phyloP scores from a whole-genome alignment of 371 early-diverging fungal species.

The Mucor plumbeus region DNA sequence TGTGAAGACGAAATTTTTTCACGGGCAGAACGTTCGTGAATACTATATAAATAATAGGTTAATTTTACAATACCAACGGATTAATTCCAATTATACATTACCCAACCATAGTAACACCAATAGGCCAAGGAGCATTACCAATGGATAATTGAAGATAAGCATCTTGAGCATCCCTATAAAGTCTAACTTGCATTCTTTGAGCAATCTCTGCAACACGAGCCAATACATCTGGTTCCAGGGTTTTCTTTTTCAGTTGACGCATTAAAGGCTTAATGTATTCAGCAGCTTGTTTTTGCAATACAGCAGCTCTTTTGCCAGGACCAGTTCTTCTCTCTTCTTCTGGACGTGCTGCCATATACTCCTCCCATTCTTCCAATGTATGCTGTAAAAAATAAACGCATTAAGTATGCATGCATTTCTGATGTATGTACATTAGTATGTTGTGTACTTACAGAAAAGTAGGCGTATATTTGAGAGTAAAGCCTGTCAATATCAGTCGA shows the following conservation, averaged over 20 bases:
- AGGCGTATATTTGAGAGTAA: slow-evolving; percentile 79
- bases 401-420: background rate
- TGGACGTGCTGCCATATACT: slow-evolving; percentile 76
- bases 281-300: slow-evolving; percentile 81
- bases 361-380: slow-evolving; percentile 89
- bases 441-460: slow-evolving; percentile 63
- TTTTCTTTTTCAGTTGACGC: slow-evolving; percentile 78
- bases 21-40: slow-evolving; percentile 96
- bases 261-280: slow-evolving; percentile 94
- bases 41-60: slow-evolving; percentile 60
- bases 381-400: slow-evolving; percentile 44
- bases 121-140: slow-evolving; percentile 99
- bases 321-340: slow-evolving; percentile 74
- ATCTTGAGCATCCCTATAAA: slow-evolving; percentile 94
- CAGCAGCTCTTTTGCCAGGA: slow-evolving; percentile 81
- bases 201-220: slow-evolving; percentile 91
- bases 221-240: slow-evolving; percentile 84
- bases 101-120: slow-evolving; percentile 93
- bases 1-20: slow-evolving; percentile 95
- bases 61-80: background rate
- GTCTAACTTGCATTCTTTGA: slow-evolving; percentile 78
- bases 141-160: slow-evolving; percentile 93
- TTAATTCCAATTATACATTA: slow-evolving; percentile 17
- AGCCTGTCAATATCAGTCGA: slow-evolving; percentile 78
- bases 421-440: background rate